Conservation (phyloP, 805 yeast genomes). For the Kodamaea neixiangensis region DNA sequence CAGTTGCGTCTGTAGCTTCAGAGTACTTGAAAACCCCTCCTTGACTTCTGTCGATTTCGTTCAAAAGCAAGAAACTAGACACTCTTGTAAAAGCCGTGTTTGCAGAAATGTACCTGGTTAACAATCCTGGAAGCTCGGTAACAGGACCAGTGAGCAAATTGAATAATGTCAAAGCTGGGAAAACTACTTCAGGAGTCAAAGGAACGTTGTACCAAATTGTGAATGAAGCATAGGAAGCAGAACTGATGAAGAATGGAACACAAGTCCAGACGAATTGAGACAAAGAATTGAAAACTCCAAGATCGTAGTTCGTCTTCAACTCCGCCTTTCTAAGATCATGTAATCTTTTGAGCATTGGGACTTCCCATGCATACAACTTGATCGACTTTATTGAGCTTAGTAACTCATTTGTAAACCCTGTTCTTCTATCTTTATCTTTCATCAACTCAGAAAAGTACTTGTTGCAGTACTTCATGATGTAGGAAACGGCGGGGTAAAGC, state of each 20-base stretch:
- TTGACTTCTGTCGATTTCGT: constrained; percentile 25
- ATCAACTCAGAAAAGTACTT: constrained; percentile 35
- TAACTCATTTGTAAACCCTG: constrained; percentile 59
- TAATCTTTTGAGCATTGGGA: constrained; percentile 57
- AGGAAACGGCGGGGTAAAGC: constrained; percentile 59
- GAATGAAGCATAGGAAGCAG: constrained; percentile 59
- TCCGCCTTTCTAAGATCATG: constrained; percentile 57
- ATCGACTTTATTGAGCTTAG: constrained; percentile 61
- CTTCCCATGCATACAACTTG: constrained; percentile 71
- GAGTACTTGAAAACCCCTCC: constrained; percentile 1
- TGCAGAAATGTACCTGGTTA: constrained; percentile 58
- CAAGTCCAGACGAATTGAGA: constrained; percentile 63
- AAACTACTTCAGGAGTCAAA: constrained; percentile 65
- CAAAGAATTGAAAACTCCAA: constrained; percentile 44
- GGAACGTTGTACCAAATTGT: constrained; percentile 47
- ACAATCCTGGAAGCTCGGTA: constrained; percentile 55
- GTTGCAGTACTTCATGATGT: constrained; percentile 46
- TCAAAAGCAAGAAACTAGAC: constrained; percentile 43
- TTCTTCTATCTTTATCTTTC: constrained; percentile 62
- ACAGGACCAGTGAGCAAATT: constrained; percentile 60
- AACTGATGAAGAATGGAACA: constrained; percentile 65
- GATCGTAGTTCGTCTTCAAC: constrained; percentile 49
- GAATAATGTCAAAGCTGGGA: constrained; percentile 66
- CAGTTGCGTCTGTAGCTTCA: constrained; percentile 9
- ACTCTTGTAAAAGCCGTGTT: constrained; percentile 58